These are phyloP conservation scores for Excoecaria cochinchinensis DNA, from an alignment of 345 rosid genomes.

Conservation along the genomic window DNA sequence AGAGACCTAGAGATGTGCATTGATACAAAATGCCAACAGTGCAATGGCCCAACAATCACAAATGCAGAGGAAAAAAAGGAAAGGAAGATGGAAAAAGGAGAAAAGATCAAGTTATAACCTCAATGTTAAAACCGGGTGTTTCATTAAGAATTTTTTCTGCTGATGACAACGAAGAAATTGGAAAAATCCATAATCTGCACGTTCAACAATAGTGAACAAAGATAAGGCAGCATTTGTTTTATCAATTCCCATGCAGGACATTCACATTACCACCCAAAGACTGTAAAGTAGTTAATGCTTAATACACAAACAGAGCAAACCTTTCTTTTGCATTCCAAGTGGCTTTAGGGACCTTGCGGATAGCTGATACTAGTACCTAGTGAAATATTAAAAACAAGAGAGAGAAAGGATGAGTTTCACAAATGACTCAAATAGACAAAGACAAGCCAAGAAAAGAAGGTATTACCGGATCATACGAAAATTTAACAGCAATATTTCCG, in stretches of 20 bases:
- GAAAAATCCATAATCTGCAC: constrained; percentile 78
- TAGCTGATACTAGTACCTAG: constrained; percentile 64
- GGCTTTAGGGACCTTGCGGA: constrained; percentile 78
- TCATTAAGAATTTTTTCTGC: constrained; percentile 58
- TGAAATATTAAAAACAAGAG: neutral
- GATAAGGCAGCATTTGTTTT: constrained; percentile 6
- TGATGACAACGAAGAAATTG: constrained; percentile 59
- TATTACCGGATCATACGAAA: constrained; percentile 59
- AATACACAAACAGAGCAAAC: constrained; percentile 33
- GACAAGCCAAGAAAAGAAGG: neutral
- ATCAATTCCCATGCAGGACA: neutral
- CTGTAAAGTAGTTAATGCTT: neutral
- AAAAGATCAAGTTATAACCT: constrained; percentile 43
- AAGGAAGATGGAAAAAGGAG: too few relatives aligned
- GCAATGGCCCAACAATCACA: neutral
- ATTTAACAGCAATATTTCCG: constrained; percentile 78
- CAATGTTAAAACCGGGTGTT: constrained; percentile 47
- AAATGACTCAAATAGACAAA: neutral
- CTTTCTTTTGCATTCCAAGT: constrained; percentile 92
- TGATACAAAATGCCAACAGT: neutral
- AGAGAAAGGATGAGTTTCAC: constrained; percentile 8
- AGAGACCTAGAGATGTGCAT: neutral
- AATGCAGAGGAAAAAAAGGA: neutral
- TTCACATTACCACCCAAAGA: neutral
- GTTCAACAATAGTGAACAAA: constrained; percentile 20